Conservation (phyloP, 2,329 filamentous ascomycete species). For the Nigrospora osmanthi region DNA sequence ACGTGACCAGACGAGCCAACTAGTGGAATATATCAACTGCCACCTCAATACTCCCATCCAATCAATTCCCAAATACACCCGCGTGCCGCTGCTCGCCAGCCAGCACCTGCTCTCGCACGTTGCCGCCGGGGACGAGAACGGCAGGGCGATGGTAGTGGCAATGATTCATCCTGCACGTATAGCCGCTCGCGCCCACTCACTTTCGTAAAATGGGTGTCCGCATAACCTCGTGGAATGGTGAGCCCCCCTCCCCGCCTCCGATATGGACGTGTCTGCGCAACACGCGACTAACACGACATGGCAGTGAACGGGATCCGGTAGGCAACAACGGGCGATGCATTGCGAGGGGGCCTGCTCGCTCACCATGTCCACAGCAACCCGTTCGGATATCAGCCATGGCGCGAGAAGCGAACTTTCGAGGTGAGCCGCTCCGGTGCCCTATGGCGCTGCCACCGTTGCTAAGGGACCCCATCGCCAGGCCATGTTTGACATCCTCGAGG, state of each 20-base stretch:
- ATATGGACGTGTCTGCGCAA: background rate
- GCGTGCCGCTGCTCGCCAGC: too few species aligned
- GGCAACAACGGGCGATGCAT: background rate
- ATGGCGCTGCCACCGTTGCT: background rate
- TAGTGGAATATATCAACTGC: too few species aligned
- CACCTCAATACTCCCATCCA: too few species aligned
- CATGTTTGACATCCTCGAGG: constrained; percentile 91
- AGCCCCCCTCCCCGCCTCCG: constrained; percentile 13
- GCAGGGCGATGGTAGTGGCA: too few species aligned
- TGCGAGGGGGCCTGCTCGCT: constrained; percentile 1
- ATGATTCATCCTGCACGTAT: too few species aligned
- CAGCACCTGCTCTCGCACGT: too few species aligned
- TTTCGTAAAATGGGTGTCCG: constrained; percentile 57
- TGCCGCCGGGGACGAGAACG: too few species aligned
- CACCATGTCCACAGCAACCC: constrained; percentile 51
- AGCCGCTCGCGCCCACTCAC: too few species aligned
- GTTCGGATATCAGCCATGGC: constrained; percentile 80
- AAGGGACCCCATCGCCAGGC: constrained; percentile 35
- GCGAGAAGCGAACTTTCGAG: constrained; percentile 60
- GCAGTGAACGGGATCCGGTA: constrained; percentile 75
- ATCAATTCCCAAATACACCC: too few species aligned
- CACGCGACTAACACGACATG: constrained; percentile 13
- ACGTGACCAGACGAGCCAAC: too few species aligned
- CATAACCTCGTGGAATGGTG: constrained; percentile 84
- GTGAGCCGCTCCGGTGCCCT: constrained; percentile 29